phyloP scores from a whole-genome alignment of 495 filamentous ascomycete species.

The Hyaloscypha bicolor region DNA sequence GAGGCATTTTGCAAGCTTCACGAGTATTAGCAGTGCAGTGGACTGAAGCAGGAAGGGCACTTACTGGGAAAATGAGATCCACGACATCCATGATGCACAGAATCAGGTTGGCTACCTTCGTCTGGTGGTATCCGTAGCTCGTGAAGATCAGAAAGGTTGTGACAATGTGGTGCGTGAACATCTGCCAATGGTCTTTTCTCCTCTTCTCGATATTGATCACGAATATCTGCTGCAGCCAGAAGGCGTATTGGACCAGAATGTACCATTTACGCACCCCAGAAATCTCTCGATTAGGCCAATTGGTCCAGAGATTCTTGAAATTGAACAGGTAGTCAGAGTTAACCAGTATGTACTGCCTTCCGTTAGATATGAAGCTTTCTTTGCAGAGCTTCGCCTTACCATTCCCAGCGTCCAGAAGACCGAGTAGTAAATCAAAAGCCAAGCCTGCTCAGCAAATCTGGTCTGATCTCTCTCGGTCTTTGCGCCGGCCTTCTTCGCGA shows the following conservation, averaged over 20 bases:
- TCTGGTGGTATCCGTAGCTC: conserved; percentile 83
- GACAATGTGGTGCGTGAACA: conserved; percentile 93
- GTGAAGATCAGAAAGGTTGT: conserved; percentile 78
- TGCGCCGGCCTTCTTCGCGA: conserved; percentile 70
- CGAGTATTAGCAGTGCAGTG: not conserved
- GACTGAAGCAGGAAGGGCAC: conserved; percentile 35
- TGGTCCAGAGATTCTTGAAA: conserved; percentile 75
- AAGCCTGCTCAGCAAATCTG: conserved; percentile 91
- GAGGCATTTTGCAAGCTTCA: conserved; percentile 86
- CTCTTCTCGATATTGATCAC: conserved; percentile 93
- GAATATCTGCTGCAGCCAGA: conserved; percentile 92
- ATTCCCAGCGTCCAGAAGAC: conserved; percentile 82
- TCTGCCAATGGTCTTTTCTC: conserved; percentile 92
- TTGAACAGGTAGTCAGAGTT: conserved; percentile 79
- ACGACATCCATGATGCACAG: conserved; percentile 93
- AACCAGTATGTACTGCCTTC: conserved; percentile 73
- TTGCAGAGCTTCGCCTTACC: conserved; percentile 57
- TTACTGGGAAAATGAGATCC: conserved; percentile 83
- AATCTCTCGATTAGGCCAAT: conserved; percentile 78
- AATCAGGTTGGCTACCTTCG: conserved; percentile 85
- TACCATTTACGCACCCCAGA: conserved; percentile 82
- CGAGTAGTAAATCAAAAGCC: conserved; percentile 78
- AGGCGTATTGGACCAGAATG: conserved; percentile 86
- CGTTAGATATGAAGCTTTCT: conserved; percentile 16
- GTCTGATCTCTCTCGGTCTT: conserved; percentile 70